Conservation (phyloP, 305 asterid genomes). For the Solanum hybrid region DNA sequence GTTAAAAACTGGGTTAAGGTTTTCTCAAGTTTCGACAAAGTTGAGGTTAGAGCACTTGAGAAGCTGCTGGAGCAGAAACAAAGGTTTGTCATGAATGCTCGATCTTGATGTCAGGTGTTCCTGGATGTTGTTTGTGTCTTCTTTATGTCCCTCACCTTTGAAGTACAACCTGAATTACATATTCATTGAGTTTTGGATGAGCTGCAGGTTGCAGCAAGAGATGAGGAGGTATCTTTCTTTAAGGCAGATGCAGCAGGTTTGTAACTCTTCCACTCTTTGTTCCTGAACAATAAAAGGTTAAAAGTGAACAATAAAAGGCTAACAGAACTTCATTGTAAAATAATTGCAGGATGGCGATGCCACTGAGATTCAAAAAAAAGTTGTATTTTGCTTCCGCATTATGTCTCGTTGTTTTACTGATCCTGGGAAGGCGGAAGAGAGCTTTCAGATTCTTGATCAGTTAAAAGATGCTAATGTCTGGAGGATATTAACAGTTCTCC, state of each 20-base stretch:
- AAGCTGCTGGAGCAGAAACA: constrained; percentile 95
- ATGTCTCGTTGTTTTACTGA: constrained; percentile 90
- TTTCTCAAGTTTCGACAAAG: constrained; percentile 78
- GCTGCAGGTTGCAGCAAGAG: constrained; percentile 85
- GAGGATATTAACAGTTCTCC: constrained; percentile 54
- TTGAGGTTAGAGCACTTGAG: constrained; percentile 93
- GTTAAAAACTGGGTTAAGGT: constrained; percentile 66
- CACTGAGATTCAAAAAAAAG: constrained; percentile 74
- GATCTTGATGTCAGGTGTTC: constrained; percentile 9
- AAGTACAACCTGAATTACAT: background rate
- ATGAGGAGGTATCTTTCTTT: constrained; percentile 80
- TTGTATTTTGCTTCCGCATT: constrained; percentile 55
- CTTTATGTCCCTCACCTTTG: background rate
- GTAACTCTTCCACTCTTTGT: constrained; percentile 13
- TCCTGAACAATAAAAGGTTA: constrained; percentile 8
- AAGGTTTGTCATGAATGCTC: constrained; percentile 45
- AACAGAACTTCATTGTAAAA: constrained; percentile 17
- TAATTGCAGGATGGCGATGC: constrained; percentile 70
- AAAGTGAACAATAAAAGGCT: constrained; percentile 11
- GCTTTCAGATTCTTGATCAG: constrained; percentile 77
- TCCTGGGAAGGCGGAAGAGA: constrained; percentile 79
- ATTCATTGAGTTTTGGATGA: background rate
- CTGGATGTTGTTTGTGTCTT: constrained; percentile 2
- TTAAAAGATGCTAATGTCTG: constrained; percentile 74
- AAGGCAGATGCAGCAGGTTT: constrained; percentile 69